Conservation (phyloP, 371 early-diverging fungal species). For the Mucor velutinosus region DNA sequence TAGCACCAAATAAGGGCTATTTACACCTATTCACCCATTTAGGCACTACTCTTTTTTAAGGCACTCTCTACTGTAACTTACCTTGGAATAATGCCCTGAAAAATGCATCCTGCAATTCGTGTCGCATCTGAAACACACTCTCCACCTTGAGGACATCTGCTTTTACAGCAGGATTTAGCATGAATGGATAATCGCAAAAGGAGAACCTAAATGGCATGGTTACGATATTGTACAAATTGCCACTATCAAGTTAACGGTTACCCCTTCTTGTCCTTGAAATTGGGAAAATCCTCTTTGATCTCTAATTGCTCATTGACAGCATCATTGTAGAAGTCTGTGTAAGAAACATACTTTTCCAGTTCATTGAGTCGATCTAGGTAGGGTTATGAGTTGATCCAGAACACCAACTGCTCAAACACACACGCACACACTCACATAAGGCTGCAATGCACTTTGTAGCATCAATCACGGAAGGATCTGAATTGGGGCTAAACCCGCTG, state of each 20-base stretch:
- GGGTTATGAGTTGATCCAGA: not conserved
- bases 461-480: conserved; percentile 44
- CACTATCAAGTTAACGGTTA: conserved; percentile 6
- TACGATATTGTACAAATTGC: not conserved
- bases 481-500: conserved; percentile 32
- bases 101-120: conserved; percentile 72
- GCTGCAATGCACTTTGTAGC: conserved; percentile 49
- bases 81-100: conserved; percentile 85
- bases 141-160: conserved; percentile 82
- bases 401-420: not conserved
- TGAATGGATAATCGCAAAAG: conserved; percentile 80
- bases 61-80: conserved; percentile 3
- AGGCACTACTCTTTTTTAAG: not conserved
- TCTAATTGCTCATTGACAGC: conserved; percentile 76
- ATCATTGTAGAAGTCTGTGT: conserved; percentile 74
- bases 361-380: conserved; percentile 53
- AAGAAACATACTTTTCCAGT: conserved; percentile 42
- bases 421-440: conserved; percentile 34
- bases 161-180: conserved; percentile 78
- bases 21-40: conserved; percentile 63
- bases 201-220: conserved; percentile 54
- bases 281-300: conserved; percentile 82
- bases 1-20: conserved; percentile 85
- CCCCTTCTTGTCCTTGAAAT: conserved; percentile 72
- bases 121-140: conserved; percentile 78